phyloP scores from a whole-genome alignment of 2,329 filamentous ascomycete species.

The Aureobasidium sp. region DNA sequence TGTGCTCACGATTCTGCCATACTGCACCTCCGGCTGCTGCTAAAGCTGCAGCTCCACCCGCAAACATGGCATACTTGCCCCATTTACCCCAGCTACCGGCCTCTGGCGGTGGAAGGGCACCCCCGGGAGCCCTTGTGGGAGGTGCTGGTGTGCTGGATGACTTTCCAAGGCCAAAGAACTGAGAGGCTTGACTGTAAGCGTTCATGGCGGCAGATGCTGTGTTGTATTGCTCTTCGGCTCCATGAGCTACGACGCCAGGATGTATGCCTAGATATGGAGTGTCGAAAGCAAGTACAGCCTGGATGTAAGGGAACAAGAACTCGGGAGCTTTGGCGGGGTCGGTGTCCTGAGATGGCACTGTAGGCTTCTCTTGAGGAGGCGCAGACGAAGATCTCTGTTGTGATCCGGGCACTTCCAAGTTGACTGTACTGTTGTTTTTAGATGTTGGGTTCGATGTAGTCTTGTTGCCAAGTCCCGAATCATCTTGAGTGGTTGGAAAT shows the following conservation, averaged over 20 bases:
- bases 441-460: conserved; percentile 10
- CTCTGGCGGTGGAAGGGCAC: conserved; percentile 22
- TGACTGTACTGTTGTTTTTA: conserved; percentile 1
- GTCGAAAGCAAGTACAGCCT: conserved; percentile 86
- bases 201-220: conserved; percentile 61
- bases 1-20: conserved; percentile 74
- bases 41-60: conserved; percentile 70
- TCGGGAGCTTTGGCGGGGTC: conserved; percentile 14
- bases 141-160: conserved; percentile 11
- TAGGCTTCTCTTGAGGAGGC: conserved; percentile 12
- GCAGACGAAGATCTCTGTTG: conserved; percentile 12
- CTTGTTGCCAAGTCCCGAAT: conserved; percentile 14
- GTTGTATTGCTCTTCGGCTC: conserved; percentile 78
- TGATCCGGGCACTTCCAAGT: conserved; percentile 8
- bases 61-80: conserved; percentile 78
- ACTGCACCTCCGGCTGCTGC: conserved; percentile 77
- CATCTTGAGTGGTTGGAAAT: conserved; percentile 10
- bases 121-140: conserved; percentile 19
- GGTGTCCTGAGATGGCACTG: conserved; percentile 19
- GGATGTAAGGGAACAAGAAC: conserved; percentile 89
- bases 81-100: conserved; percentile 59
- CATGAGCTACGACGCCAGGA: conserved; percentile 74
- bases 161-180: conserved; percentile 42
- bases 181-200: conserved; percentile 56
- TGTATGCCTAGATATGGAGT: conserved; percentile 82